Base-by-base conservation (phyloP, 768 basidiomycete genomes). In the Serendipita sp. region DNA sequence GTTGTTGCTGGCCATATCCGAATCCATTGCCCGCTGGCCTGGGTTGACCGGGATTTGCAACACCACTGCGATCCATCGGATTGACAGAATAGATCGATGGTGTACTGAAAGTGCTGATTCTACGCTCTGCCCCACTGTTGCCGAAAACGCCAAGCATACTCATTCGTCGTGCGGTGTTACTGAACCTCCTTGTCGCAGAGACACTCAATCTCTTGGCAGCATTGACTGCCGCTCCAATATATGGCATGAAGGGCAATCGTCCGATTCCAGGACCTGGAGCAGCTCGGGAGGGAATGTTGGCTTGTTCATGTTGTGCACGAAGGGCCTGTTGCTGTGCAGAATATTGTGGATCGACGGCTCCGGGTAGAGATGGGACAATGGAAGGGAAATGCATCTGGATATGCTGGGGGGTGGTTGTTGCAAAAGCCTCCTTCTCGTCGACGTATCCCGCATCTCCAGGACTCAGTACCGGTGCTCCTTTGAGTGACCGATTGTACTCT, bases 401-500 rank as follows among this genome's bases (percentile, higher is more conserved):
- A 34, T 60, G 55, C 55, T 60, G 55, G 10, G 55, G 55, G 8
- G n/a, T 31, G 8, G n/a, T 50, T 6, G n/a, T 18, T 31, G 55
- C 55, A 33, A 60, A 23, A 8, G 55, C 36, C 10, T 60, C 55
- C 29, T 60, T 60, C n/a, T 60, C 55, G 29, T 36, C n/a, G 8
- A 60, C 55, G 36, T 60, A 60, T 31, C 36, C 55, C n/a, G 18
- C 29, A 29, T 60, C 55, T 8, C 55, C 55, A 60, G 55, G 55
- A 10, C 55, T 29, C 10, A 60, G 16, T 29, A 60, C 36, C 8
- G 55, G 55, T 11, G 55, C 27, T 31, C 55, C 55, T 10, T 60
- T 31, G 29, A 60, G 16, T 10, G 55, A 31, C 8, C 29, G 55
- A 27, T 60, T 31, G 36, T 60, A 60, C n/a, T 31, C 16, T 60